Evolutionary conservation across 2,329 filamentous ascomycete species (phyloP), one percentile per base, ranked within the genome.

Genomic region (Epichloe brachyelytri): DNA sequence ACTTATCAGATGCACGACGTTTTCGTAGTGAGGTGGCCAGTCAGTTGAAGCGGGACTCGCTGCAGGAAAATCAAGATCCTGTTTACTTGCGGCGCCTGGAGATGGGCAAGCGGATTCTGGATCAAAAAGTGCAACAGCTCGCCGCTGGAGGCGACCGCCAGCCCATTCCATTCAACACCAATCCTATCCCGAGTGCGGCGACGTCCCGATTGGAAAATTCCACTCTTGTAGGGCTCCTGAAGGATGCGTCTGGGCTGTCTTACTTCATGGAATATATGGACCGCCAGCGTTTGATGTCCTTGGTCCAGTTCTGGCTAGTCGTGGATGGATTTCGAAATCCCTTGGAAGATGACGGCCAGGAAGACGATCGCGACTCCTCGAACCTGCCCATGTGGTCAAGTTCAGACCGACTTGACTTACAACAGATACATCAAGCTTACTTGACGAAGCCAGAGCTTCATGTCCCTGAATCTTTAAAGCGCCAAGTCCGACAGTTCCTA

Each of bases 261-360:
- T 98, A 95, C 64, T 97, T 98, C 70, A 98, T 98, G 93, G 93
- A 98, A 64, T 97, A 89, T 62, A 98, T 98, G 93, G 93, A 98
- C 64, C 83, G 93, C 41, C 86, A 90, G 63, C 77, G 79, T 15
- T 74, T 91, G 26, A 91, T 97, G 84, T 79, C 86, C 14, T 71
- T 96, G 45, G 90, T 98, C 5, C 93, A 98, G 62, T 98, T 97
- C 66, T 98, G 91, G 89, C 83, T 98, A 40, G 93, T 97, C 3
- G 93, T 97, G 5, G 93, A 98, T 68, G 91, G 93, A 0, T 88
- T 97, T 59, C 85, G 94, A 41, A 95, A 94, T 59, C 94, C 93
- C 0, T 71, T 98, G 3, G 93, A 98, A 67, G 87, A 91, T 56
- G 77, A 80, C 60, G 83, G 84, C 37, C 62, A 62, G 12, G 69